Evolutionary conservation across 2,329 filamentous ascomycete species (phyloP).

Genomic region (Sodiomyces alkalinus): DNA sequence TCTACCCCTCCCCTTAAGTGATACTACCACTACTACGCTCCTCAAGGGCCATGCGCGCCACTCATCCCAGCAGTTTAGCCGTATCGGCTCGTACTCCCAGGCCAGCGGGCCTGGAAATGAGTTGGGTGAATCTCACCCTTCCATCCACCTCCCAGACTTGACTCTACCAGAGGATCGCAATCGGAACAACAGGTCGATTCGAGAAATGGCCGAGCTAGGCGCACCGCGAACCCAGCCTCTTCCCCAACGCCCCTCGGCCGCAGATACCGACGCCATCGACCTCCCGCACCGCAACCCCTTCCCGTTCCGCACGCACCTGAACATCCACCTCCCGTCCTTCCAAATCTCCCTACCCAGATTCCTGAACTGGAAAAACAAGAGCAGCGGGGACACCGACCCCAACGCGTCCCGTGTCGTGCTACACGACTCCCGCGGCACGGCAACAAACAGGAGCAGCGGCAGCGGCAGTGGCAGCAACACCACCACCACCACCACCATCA

Average conservation of each 20-base stretch:
- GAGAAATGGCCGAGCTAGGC: no score
- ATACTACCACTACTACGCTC: not conserved
- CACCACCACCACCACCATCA: no score
- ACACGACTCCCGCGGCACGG: no score
- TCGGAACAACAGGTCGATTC: not conserved
- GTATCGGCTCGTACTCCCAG: no score
- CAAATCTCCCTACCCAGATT: slow-evolving; percentile 7
- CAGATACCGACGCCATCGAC: slow-evolving; percentile 3
- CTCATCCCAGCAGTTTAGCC: slow-evolving; percentile 8
- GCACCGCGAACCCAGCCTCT: no score
- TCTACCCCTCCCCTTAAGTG: not conserved
- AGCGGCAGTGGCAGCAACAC: no score
- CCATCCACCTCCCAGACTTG: slow-evolving; percentile 3
- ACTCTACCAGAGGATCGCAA: not conserved
- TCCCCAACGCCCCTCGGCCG: slow-evolving; percentile 1
- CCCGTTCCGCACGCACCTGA: slow-evolving; percentile 17
- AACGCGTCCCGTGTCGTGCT: slow-evolving; percentile 2
- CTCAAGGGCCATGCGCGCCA: slow-evolving; percentile 10
- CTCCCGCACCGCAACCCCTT: slow-evolving; percentile 16
- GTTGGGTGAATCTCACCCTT: slow-evolving; percentile 2
- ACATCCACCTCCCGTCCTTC: slow-evolving; percentile 8
- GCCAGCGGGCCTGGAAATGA: no score
- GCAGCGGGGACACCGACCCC: not conserved
- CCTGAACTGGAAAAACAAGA: slow-evolving; percentile 8
- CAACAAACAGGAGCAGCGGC: no score